These are phyloP conservation scores for Eimeria brunetti DNA, from an alignment of 169 alveolate genomes.

Conservation along the genomic window DNA sequence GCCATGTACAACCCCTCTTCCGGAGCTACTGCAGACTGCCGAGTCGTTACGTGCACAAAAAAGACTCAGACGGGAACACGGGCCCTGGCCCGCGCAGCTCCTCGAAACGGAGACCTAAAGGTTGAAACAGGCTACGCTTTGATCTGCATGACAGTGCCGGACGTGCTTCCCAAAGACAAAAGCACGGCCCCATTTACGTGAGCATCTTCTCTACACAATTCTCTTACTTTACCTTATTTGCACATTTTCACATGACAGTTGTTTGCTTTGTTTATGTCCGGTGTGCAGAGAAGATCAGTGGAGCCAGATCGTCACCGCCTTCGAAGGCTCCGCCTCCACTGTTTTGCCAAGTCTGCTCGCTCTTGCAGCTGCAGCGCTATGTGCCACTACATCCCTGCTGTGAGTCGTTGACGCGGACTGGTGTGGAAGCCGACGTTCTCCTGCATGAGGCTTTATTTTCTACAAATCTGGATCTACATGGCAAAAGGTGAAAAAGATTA, in stretches of 20 bases:
- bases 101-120: neutral
- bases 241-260: neutral
- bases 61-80: too few relatives aligned
- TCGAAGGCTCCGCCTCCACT: neutral
- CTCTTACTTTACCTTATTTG: neutral
- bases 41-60: neutral
- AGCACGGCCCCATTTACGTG: neutral
- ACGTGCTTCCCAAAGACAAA: neutral
- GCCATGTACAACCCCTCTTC: constrained; percentile 14
- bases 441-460: too few relatives aligned
- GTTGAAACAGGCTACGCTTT: neutral
- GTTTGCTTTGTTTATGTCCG: neutral
- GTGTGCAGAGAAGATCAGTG: neutral
- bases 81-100: too few relatives aligned
- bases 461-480: too few relatives aligned
- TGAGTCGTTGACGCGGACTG: neutral
- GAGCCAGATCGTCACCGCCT: neutral
- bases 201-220: neutral
- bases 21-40: neutral
- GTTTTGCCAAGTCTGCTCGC: neutral
- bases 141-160: neutral
- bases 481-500: too few relatives aligned
- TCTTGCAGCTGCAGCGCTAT: neutral
- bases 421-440: too few relatives aligned
- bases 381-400: neutral